These are phyloP conservation scores for Neoascochyta sp. DNA, from an alignment of 2,329 filamentous ascomycete genomes.

Conservation along the genomic window DNA sequence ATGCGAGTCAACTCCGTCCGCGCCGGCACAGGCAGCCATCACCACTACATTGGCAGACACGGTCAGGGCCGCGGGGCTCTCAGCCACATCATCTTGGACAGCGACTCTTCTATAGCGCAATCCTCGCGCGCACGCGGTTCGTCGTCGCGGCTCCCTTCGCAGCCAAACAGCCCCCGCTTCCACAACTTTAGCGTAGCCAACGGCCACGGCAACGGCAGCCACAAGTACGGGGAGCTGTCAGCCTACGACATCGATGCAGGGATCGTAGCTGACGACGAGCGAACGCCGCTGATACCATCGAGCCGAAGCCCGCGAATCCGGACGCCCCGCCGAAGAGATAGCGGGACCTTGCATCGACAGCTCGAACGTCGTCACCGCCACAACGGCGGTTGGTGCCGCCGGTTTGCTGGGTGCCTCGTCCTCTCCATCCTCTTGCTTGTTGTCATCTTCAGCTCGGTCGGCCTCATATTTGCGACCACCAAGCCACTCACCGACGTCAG, in stretches of 20 bases:
- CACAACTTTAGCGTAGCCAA: constrained; percentile 46
- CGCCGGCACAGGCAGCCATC: constrained; percentile 61
- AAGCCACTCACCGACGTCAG: constrained; percentile 78
- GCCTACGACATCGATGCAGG: constrained; percentile 80
- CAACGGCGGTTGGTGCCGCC: constrained; percentile 57
- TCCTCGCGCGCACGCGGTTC: constrained; percentile 60
- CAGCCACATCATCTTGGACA: constrained; percentile 60
- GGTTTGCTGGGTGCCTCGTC: constrained; percentile 82
- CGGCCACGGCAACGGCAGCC: constrained; percentile 37
- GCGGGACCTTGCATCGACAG: constrained; percentile 57
- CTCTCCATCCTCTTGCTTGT: constrained; percentile 77
- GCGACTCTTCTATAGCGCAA: constrained; percentile 62
- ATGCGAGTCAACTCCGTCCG: constrained; percentile 43
- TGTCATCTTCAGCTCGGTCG: constrained; percentile 78
- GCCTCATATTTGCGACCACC: constrained; percentile 87
- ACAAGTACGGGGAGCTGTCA: constrained; percentile 60
- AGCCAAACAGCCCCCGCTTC: constrained; percentile 64
- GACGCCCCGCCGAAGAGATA: constrained; percentile 51
- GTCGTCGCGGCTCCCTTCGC: constrained; percentile 59
- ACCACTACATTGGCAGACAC: constrained; percentile 78
- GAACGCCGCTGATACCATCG: constrained; percentile 71
- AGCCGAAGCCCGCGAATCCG: constrained; percentile 56
- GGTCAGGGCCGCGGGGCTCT: constrained; percentile 68
- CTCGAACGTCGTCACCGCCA: constrained; percentile 64
- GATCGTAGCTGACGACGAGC: constrained; percentile 77